phyloP scores from a whole-genome alignment of 768 basidiomycete species.

The Phanerochaete sordida region DNA sequence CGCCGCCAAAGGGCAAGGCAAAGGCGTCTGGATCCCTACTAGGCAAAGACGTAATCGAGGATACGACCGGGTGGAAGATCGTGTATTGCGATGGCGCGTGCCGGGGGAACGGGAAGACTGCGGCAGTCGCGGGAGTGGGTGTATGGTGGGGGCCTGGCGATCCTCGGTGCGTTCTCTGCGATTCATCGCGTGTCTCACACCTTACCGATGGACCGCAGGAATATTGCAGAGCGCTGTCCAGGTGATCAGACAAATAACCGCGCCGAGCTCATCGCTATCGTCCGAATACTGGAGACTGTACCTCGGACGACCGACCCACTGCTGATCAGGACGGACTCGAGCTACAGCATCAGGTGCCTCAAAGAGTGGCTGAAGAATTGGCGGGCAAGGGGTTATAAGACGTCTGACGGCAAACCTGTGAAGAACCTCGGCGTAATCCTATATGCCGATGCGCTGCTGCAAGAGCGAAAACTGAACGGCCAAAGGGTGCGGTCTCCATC shows the following conservation, averaged over 20 bases:
- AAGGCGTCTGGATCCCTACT: neutral
- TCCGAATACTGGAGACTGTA: constrained; percentile 73
- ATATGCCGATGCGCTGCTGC: constrained; percentile 63
- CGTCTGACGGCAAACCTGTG: constrained; percentile 48
- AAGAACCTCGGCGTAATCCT: constrained; percentile 72
- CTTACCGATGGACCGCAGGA: constrained; percentile 40
- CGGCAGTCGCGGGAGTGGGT: constrained; percentile 75
- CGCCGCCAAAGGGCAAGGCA: neutral
- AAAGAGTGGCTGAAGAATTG: constrained; percentile 67
- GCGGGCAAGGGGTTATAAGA: constrained; percentile 49
- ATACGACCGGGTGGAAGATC: constrained; percentile 29
- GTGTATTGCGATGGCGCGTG: constrained; percentile 92
- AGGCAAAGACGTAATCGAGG: constrained; percentile 1
- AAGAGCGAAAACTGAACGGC: constrained; percentile 44
- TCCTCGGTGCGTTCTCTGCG: constrained; percentile 41
- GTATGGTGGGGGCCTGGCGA: constrained; percentile 84
- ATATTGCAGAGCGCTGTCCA: constrained; percentile 78
- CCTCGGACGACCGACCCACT: constrained; percentile 53
- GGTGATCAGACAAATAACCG: constrained; percentile 85
- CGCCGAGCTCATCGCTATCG: constrained; percentile 86
- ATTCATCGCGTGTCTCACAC: neutral
- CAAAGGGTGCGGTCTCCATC: constrained; percentile 48
- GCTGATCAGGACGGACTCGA: constrained; percentile 81
- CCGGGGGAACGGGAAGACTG: constrained; percentile 69
- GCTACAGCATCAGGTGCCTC: constrained; percentile 79